Conservation (phyloP, 1,139 yeast species). For the Pichia cactophila region DNA sequence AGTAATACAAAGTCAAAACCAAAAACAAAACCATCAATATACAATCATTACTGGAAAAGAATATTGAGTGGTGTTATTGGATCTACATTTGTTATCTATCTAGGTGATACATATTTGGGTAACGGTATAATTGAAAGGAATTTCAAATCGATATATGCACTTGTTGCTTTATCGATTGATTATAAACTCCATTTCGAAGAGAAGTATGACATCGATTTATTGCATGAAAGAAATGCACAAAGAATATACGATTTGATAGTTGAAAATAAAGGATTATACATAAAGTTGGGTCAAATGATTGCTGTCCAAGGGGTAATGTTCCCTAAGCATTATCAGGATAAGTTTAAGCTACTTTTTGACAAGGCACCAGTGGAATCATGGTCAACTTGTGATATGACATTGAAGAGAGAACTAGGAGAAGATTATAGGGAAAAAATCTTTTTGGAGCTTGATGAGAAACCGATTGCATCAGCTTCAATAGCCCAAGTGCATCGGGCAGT, state of each 20-base stretch:
- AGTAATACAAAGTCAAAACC: background rate
- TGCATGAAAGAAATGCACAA: slow-evolving; percentile 58
- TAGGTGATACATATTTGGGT: slow-evolving; percentile 36
- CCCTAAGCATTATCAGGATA: slow-evolving; percentile 53
- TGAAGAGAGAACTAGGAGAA: slow-evolving; percentile 40
- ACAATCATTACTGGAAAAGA: slow-evolving; percentile 8
- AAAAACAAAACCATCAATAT: background rate
- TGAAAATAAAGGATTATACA: slow-evolving; percentile 62
- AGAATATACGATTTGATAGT: slow-evolving; percentile 45
- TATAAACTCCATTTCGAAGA: slow-evolving; percentile 44
- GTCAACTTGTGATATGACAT: slow-evolving; percentile 41
- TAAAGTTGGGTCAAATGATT: slow-evolving; percentile 69
- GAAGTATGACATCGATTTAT: slow-evolving; percentile 37
- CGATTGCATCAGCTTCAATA: slow-evolving; percentile 66
- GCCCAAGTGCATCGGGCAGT: slow-evolving; percentile 64
- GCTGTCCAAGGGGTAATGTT: slow-evolving; percentile 65
- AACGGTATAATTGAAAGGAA: slow-evolving; percentile 49
- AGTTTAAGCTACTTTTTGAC: slow-evolving; percentile 55
- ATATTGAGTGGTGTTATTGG: slow-evolving; percentile 12
- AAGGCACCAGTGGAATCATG: slow-evolving; percentile 65
- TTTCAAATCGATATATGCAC: slow-evolving; percentile 39
- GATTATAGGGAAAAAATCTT: slow-evolving; percentile 41
- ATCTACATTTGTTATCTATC: slow-evolving; percentile 24
- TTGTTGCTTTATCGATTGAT: slow-evolving; percentile 49
- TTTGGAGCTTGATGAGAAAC: slow-evolving; percentile 40